phyloP scores from a whole-genome alignment of 129 eudicot species.

The Centrapalus pauciflorus region DNA sequence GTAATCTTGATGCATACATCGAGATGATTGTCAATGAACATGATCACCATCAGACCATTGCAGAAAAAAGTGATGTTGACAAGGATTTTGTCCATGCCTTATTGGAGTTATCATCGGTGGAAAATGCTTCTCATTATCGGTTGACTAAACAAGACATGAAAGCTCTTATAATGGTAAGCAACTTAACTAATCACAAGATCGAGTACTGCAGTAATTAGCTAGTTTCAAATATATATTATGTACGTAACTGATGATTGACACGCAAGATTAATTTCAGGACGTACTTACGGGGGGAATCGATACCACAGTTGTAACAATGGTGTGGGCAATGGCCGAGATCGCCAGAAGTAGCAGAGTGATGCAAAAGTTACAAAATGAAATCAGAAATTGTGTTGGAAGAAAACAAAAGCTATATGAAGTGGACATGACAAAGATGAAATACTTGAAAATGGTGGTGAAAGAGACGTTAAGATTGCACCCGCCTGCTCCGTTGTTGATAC shows the following conservation, averaged over 20 bases:
- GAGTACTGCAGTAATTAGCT: background rate
- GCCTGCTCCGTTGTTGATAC: slow-evolving; percentile 23
- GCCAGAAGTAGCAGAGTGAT: slow-evolving; percentile 21
- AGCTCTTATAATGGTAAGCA: slow-evolving; percentile 15
- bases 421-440: slow-evolving; percentile 17
- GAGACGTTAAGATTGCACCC: slow-evolving; percentile 44
- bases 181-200: no score
- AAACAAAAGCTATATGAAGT: slow-evolving; percentile 6
- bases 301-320: slow-evolving; percentile 9
- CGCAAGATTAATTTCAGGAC: slow-evolving; percentile 19
- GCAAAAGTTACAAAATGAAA: slow-evolving; percentile 28
- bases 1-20: slow-evolving; percentile 8
- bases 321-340: slow-evolving; percentile 44
- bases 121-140: background rate
- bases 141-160: slow-evolving; percentile 17
- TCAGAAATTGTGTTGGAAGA: slow-evolving; percentile 19
- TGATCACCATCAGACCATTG: background rate
- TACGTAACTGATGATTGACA: no score
- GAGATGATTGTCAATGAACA: slow-evolving; percentile 13
- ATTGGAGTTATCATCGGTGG: background rate
- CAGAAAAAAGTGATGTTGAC: background rate
- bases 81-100: slow-evolving; percentile 14
- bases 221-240: no score
- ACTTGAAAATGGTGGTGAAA: slow-evolving; percentile 42
- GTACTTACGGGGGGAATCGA: slow-evolving; percentile 26